Evolutionary conservation across 2,329 filamentous ascomycete genomes (phyloP), one percentile per base, ranked within the genome.

Genomic region (Meredithiella fracta): DNA sequence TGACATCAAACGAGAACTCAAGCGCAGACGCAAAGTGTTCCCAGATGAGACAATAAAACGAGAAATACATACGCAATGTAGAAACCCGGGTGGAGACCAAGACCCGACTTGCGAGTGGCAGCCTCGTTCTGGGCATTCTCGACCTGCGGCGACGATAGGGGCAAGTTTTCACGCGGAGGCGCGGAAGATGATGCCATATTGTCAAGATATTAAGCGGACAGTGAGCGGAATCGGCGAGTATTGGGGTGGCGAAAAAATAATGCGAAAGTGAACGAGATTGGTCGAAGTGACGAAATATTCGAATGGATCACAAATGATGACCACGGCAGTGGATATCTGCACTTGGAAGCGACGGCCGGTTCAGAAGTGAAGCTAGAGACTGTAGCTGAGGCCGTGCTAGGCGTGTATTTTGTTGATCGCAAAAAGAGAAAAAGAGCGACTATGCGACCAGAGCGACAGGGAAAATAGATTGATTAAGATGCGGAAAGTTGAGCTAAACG

Each of bases 51-150:
- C 29, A 5, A 34, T 11, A 34, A 23, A 11, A 23, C 37, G 1
- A 25, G n/a, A 34, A 29, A 20, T 22, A 63, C 66, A 47, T 62
- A 68, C 67, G 63, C 62, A 53, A 69, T 67, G 61, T 65, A 68
- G 59, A 62, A 61, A 38, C 59, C 61, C 3, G 63, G 63, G 54
- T 64, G 63, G 9, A 62, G 58, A 29, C 60, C 59, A 20, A 59
- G 51, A 34, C 59, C 56, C 22, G 59, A 55, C 34, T 54, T 55
- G 23, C 58, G 50, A n/a, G 53, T 51, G 5, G 57, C 53, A 25
- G 57, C 57, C 29, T 53, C 57, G 7, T 37, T 49, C 29, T 56
- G 17, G 57, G 62, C 54, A 60, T 64, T 64, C 59, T 64, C 63
- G 14, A 57, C 60, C 23, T 60, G 59, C 4, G 61, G 56, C 50